Percentiles rank a stretch among this genome's conserved stretches.
Evolutionary conservation across 164 flowering plant genomes (phyloP).

Genomic region (Piper longum): DNA sequence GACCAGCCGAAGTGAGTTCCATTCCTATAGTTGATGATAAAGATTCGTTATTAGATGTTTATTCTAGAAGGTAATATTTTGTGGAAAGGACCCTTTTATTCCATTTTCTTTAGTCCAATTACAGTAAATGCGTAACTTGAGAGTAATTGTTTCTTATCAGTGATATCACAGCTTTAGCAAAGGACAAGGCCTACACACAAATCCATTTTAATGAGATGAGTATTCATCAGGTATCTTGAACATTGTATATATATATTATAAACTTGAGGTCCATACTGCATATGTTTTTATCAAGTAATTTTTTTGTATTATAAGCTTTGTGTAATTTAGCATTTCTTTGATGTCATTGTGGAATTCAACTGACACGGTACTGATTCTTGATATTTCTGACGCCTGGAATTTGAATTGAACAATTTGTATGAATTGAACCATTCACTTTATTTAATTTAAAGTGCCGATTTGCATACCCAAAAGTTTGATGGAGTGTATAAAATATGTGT

Average conservation of each 20-base stretch:
- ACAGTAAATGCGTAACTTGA: not conserved
- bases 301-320: not conserved
- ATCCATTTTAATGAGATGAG: slow-evolving; percentile 49
- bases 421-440: too few relatives aligned
- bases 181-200: slow-evolving; percentile 46
- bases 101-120: not conserved
- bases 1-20: slow-evolving; percentile 82
- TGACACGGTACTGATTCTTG: too few relatives aligned
- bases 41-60: slow-evolving; percentile 70
- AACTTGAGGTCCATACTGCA: not conserved
- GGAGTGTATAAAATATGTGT: too few relatives aligned
- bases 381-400: too few relatives aligned
- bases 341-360: too few relatives aligned
- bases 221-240: slow-evolving; percentile 37
- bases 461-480: too few relatives aligned
- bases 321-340: too few relatives aligned
- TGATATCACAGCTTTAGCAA: slow-evolving; percentile 64
- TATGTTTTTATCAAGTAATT: too few relatives aligned
- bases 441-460: too few relatives aligned
- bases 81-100: not conserved
- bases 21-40: slow-evolving; percentile 88
- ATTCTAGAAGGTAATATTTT: slow-evolving; percentile 60
- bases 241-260: not conserved
- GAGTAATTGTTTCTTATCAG: slow-evolving; percentile 2
- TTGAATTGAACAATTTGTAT: too few relatives aligned